These are phyloP conservation scores for Phytophthora rubi DNA, from an alignment of 352 stramenopile species.

Conservation along the genomic window DNA sequence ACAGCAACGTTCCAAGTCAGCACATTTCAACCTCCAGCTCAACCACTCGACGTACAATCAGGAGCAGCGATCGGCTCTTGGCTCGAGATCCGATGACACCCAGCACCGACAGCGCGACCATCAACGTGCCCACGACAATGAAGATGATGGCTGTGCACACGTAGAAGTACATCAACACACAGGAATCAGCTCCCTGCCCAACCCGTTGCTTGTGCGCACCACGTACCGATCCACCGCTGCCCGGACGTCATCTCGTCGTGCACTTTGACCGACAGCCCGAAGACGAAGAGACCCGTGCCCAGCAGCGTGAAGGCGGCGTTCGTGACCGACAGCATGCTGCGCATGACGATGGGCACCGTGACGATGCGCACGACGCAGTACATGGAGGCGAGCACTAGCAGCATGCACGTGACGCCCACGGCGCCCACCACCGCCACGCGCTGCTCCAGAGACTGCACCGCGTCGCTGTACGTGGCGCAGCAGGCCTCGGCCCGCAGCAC, in stretches of 20 bases:
- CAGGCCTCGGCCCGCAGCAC: conserved; percentile 53
- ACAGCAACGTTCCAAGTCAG: conserved; percentile 3
- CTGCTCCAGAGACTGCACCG: conserved; percentile 54
- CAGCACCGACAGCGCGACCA: conserved; percentile 69
- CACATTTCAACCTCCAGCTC: not conserved
- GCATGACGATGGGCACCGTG: conserved; percentile 89
- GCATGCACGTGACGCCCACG: conserved; percentile 54
- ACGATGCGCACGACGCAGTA: conserved; percentile 87
- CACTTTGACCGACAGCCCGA: conserved; percentile 62
- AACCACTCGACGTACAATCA: conserved; percentile 60
- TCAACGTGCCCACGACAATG: conserved; percentile 69
- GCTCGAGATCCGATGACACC: conserved; percentile 70
- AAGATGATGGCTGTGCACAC: conserved; percentile 60
- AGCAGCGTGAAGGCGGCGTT: conserved; percentile 76
- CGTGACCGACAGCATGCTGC: conserved; percentile 79
- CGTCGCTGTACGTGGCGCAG: conserved; percentile 63
- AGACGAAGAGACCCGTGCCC: conserved; percentile 61
- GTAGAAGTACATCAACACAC: not conserved
- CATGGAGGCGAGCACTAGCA: conserved; percentile 60
- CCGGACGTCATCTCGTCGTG: conserved; percentile 72
- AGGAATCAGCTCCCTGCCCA: not conserved
- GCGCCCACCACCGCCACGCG: conserved; percentile 56
- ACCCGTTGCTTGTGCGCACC: no score
- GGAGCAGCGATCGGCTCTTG: conserved; percentile 79
- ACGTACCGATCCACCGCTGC: conserved; percentile 77